A percentile compares a stretch with the other conserved stretches of the same genome.
Evolutionary conservation across 257 asterid genomes (phyloP).

Genomic region (Scutellaria galericulata): DNA sequence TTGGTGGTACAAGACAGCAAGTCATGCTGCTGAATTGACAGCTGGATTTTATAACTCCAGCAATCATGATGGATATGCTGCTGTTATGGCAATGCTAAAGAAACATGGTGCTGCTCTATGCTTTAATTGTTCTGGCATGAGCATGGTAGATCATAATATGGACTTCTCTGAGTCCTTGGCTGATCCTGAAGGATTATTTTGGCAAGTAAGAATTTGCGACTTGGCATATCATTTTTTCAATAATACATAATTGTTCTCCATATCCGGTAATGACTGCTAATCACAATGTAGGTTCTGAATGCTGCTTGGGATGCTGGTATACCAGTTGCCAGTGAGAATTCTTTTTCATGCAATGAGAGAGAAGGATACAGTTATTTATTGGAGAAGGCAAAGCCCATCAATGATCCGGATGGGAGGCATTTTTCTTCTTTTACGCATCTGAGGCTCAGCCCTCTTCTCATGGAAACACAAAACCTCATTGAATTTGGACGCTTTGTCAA

Average conservation of each 20-base stretch:
- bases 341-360: conserved; percentile 60
- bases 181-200: conserved; percentile 80
- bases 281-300: conserved; percentile 64
- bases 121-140: conserved; percentile 55
- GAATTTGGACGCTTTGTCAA: conserved; percentile 81
- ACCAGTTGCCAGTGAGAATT: conserved; percentile 69
- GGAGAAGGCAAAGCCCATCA: conserved; percentile 78
- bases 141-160: conserved; percentile 53
- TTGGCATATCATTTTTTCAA: background rate
- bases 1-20: conserved; percentile 96
- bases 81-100: conserved; percentile 65
- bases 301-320: conserved; percentile 84
- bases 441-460: conserved; percentile 67
- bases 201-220: conserved; percentile 73
- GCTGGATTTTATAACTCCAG: conserved; percentile 80
- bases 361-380: conserved; percentile 66
- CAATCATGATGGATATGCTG: conserved; percentile 83
- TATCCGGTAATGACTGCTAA: conserved; percentile 13
- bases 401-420: conserved; percentile 82
- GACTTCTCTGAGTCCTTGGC: conserved; percentile 62
- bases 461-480: conserved; percentile 68
- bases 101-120: conserved; percentile 66
- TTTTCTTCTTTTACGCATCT: conserved; percentile 68
- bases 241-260: no score
- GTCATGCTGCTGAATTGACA: conserved; percentile 93